Evolutionary conservation across 441 rosid species (phyloP), one percentile per base, ranked within the genome.

Genomic region (Gossypium gossypioides): DNA sequence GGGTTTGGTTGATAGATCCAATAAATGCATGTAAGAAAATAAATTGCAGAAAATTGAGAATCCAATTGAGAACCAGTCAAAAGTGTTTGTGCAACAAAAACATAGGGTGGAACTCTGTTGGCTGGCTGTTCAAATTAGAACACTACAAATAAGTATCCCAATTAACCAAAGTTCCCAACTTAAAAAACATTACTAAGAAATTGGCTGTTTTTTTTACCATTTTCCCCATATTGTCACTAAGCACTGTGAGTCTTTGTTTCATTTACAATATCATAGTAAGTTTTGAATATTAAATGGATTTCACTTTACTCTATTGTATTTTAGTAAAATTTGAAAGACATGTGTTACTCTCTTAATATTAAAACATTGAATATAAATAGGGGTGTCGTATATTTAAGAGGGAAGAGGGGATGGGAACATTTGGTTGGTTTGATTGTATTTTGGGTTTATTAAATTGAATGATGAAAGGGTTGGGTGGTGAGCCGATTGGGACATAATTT

Each of bases 1-100:
- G 48, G 7, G 50, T 48, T 44, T 52, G 40, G 1, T 66, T 70
- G 64, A 67, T 50, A 59, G 54, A 32, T 76, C 73, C 64, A 27
- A 50, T 8, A 42, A 5, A 56, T 22, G 12, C 6, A 61, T 61
- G 50, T 6, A 29, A 15, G 24, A 2, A 52, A 18, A 8, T 2
- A 19, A 63, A 19, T 5, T 1, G 24, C 22, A 51, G 8, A 10
- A 40, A 19, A 19, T 63, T 40, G 15, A 63, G 52, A 37, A 37
- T n/a, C 50, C 15, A 9, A 63, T 5, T 63, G 5, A 25, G 8
- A 3, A 8, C 13, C 16, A 3, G 25, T 61, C 48, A 32, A 61
- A 16, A 3, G 1, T 61, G 48, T 61, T 32, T 34, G 6, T 61
- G 25, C 67, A 7, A 32, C 2, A 59, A 60, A 8, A 4, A 34